Base-by-base conservation (phyloP, 345 rosid species). In the Lepidium didymum region DNA sequence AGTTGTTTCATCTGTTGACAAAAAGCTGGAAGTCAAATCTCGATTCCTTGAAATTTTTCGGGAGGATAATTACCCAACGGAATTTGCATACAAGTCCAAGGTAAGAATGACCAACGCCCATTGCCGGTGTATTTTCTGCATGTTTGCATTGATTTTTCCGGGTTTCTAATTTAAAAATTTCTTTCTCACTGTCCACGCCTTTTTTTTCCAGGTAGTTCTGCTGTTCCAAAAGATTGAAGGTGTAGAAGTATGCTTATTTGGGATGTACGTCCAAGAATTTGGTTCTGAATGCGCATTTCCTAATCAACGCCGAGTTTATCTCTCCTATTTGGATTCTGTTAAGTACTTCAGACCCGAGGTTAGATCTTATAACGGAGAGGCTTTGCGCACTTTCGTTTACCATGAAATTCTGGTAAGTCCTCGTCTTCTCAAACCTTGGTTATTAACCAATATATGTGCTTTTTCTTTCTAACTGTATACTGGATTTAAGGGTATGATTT, bases 261-360 rank as follows among this genome's bases (percentile, higher is more conserved):
- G 99, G 62, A 95, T 95, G 99, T 95, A 95, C 56, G 99, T 95
- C 70, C 99, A 95, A 80, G 99, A 95, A 84, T 95, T 91, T 64
- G 99, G 97, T 69, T 81, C 97, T 58, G 99, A 95, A 79, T 79
- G 86, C 54, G 82, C 81, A 50, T 85, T 83, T 79, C 99, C 99
- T 68, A 95, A 95, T 84, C 99, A 95, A 67, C 96, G 99, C 6
- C 93, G 99, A 40, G 99, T 95, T 21, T 95, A 95, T 80, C 87
- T 95, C 27, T 95, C 99, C 5, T 95, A 95, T 74, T 85, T 95
- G 65, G 99, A 95, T 77, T 95, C 97, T 56, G 99, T 95, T 57
- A 95, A 95, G 81, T 94, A 95, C 75, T 95, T 95, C 59, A 87
- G 97, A 76, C 99, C 99, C 21, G 99, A 95, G 75, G 84, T 95